Base-by-base conservation (phyloP, 2,329 filamentous ascomycete genomes). In the Endocalyx cinctus region DNA sequence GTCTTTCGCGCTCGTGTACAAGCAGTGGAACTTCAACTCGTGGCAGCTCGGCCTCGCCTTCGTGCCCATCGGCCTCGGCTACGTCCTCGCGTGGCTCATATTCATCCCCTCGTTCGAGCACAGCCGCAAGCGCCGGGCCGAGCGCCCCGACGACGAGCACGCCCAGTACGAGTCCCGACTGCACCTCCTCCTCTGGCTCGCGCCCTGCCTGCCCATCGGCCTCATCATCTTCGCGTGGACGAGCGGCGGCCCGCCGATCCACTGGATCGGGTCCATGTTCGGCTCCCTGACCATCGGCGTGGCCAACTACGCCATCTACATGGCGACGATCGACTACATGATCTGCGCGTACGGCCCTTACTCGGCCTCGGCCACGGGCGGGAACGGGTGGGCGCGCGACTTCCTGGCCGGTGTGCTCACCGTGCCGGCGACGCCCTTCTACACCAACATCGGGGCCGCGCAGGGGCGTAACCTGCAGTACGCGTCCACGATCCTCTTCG, bases 321-420 rank as follows among this genome's bases (percentile, higher is more conserved):
- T 81, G 70, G 75, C 77, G 15, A 80, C 76, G 3, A 79, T 82
- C 42, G 77, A 82, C 48, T 82, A 82, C 52, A 79, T 81, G 70
- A 74, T 82, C 39, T 78, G 73, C 39, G 77, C 78, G 5, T 84
- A 84, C 46, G 79, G 78, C 0, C 72, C 72, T 0, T 82, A 80
- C 55, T 75, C 78, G 3, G 78, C 79, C 10, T 81, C 76, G 2
- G 79, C 79, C 0, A 82, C 77, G 0, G 79, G 79, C 29, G 79
- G 79, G 13, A 83, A 84, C 46, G 79, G 77, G 13, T 80, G 78
- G 60, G 69, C 77, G 20, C 68, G 79, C 45, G 79, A 83, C 44
- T 73, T 82, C 51, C 60, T 83, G 17, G 79, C 79, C 19, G 79
- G 79, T 57, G 64, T 82, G n/a, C 65, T 79, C 10, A 79, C 78